A percentile compares a stretch with the other conserved stretches of the same genome.
Conservation (phyloP, 2,329 filamentous ascomycete species). For the Podosphaera aphanis region DNA sequence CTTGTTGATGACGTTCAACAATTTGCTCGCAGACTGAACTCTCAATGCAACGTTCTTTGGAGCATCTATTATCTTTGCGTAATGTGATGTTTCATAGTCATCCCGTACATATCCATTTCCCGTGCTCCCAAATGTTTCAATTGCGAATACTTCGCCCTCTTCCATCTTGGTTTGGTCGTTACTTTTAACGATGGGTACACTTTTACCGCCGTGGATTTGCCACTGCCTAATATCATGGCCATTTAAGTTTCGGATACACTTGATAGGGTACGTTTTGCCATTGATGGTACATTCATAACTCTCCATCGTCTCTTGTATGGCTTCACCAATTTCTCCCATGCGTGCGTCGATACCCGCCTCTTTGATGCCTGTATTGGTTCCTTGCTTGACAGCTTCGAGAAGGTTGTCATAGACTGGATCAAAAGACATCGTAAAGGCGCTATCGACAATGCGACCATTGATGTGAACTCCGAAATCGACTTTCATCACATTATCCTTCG, state of each 20-base stretch:
- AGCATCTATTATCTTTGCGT: constrained; percentile 51
- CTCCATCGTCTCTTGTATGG: constrained; percentile 37
- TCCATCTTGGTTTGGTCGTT: constrained; percentile 89
- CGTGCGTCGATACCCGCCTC: constrained; percentile 84
- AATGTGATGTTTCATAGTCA: constrained; percentile 72
- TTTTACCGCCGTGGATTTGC: constrained; percentile 80
- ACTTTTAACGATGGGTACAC: constrained; percentile 79
- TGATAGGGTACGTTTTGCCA: constrained; percentile 28
- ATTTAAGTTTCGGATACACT: constrained; percentile 28
- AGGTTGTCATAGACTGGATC: constrained; percentile 46
- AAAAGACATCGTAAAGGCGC: constrained; percentile 45
- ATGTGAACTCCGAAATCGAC: constrained; percentile 50
- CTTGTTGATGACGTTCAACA: constrained; percentile 79
- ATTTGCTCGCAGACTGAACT: constrained; percentile 58
- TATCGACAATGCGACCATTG: constrained; percentile 48
- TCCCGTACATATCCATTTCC: constrained; percentile 73
- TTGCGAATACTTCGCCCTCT: constrained; percentile 84
- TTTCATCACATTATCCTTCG: constrained; percentile 47
- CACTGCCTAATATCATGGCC: constrained; percentile 75
- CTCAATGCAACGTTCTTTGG: constrained; percentile 48
- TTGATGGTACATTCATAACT: constrained; percentile 34
- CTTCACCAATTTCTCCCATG: constrained; percentile 40
- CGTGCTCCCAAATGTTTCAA: constrained; percentile 88
- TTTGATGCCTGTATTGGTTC: constrained; percentile 54
- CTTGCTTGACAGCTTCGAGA: constrained; percentile 40